phyloP scores from a whole-genome alignment of 306 rosid species.

The Quercus robur region DNA sequence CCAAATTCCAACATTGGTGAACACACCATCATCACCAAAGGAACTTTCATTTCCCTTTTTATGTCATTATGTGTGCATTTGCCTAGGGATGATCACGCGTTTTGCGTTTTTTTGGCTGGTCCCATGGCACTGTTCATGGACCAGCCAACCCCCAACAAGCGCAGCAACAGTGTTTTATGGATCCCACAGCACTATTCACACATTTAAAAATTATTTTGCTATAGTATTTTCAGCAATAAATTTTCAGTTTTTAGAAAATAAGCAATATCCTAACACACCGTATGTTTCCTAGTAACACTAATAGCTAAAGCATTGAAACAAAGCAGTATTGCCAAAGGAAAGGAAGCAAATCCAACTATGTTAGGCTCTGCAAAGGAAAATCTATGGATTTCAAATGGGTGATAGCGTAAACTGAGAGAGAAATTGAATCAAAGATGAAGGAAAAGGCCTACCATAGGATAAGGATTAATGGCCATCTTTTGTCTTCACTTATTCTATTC shows the following conservation, averaged over 20 bases:
- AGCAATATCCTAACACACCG: no score
- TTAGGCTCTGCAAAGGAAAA: slow-evolving; percentile 44
- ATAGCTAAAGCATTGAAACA: slow-evolving; percentile 38
- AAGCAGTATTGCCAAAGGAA: slow-evolving; percentile 47
- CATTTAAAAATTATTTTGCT: no score
- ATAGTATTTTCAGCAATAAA: no score
- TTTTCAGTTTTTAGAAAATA: no score
- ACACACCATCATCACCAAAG: slow-evolving; percentile 20
- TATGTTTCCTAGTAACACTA: slow-evolving; percentile 21
- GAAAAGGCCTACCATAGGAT: slow-evolving; percentile 66
- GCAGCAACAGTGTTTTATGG: no score
- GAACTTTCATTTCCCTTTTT: slow-evolving; percentile 27
- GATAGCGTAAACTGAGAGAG: slow-evolving; percentile 24
- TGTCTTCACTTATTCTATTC: slow-evolving; percentile 19
- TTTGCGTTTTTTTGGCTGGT: no score
- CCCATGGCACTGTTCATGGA: no score
- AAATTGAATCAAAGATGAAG: slow-evolving; percentile 22
- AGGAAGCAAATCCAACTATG: slow-evolving; percentile 42
- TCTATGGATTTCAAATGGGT: slow-evolving; percentile 19
- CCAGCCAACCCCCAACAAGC: no score
- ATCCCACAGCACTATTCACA: no score
- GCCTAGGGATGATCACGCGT: no score
- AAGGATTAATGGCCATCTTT: background rate
- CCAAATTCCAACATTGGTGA: slow-evolving; percentile 53
- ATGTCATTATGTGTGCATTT: slow-evolving; percentile 11